phyloP scores from a whole-genome alignment of 2,329 filamentous ascomycete species.

The Drechslerella stenobrocha region DNA sequence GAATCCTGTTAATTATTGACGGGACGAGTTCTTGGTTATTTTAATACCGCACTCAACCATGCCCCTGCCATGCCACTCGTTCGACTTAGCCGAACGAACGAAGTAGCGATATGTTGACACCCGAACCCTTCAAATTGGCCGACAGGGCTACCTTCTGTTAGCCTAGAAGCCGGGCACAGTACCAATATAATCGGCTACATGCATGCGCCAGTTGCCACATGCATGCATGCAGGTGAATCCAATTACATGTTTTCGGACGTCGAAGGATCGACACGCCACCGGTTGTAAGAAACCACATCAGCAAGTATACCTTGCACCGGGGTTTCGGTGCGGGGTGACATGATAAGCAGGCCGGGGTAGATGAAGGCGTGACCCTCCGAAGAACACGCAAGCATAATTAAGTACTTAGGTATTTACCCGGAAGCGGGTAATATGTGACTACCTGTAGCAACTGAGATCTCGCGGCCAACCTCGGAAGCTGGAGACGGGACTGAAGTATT shows the following conservation, averaged over 20 bases:
- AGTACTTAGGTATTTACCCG: slow-evolving; percentile 41
- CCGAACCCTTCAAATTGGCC: slow-evolving; percentile 3
- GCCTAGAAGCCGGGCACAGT: too few species aligned
- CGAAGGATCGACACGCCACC: slow-evolving; percentile 46
- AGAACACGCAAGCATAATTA: too few species aligned
- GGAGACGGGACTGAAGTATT: slow-evolving; percentile 5
- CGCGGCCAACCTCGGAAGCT: too few species aligned
- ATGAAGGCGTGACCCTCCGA: slow-evolving; percentile 31
- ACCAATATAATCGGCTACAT: slow-evolving; percentile 23
- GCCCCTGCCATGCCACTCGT: slow-evolving; percentile 6
- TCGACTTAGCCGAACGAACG: slow-evolving; percentile 33
- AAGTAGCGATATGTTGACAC: slow-evolving; percentile 16
- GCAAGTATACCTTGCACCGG: slow-evolving; percentile 17
- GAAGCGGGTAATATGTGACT: slow-evolving; percentile 27
- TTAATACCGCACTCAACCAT: slow-evolving; percentile 40
- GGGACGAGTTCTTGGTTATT: slow-evolving; percentile 8
- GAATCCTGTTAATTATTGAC: too few species aligned
- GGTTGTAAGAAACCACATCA: not conserved
- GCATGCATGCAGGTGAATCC: slow-evolving; percentile 13
- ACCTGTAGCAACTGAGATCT: too few species aligned
- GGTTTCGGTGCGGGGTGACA: slow-evolving; percentile 44
- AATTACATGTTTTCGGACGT: slow-evolving; percentile 8
- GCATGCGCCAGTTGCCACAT: not conserved
- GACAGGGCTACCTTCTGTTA: not conserved
- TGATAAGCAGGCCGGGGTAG: slow-evolving; percentile 3